phyloP scores from a whole-genome alignment of 192 early-diverging fungal species.

The Backusella luteola region DNA sequence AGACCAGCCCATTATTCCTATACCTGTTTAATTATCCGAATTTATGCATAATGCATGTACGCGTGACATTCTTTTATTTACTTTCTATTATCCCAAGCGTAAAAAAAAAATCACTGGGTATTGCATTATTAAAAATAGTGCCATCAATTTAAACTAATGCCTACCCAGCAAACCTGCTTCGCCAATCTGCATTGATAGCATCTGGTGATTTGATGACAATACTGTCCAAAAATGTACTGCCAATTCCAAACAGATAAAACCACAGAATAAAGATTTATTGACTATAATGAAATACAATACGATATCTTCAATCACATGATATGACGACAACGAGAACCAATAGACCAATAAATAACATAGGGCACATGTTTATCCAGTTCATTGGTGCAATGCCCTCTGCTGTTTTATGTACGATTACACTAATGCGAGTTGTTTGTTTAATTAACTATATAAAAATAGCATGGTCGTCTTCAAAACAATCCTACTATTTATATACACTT shows the following conservation, averaged over 20 bases:
- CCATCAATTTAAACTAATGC: background rate
- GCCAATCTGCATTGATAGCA: conserved; percentile 34
- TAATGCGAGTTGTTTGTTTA: conserved; percentile 11
- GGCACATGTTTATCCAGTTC: conserved; percentile 47
- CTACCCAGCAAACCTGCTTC: conserved; percentile 25
- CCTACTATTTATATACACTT: conserved; percentile 41
- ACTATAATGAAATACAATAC: conserved; percentile 47
- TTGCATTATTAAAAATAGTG: background rate
- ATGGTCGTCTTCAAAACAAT: background rate
- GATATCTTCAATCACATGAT: conserved; percentile 43
- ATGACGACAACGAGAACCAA: conserved; percentile 16
- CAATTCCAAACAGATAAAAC: conserved; percentile 23
- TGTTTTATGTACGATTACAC: conserved; percentile 44
- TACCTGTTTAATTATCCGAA: conserved; percentile 6
- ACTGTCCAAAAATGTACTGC: conserved; percentile 34
- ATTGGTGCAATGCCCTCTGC: conserved; percentile 39
- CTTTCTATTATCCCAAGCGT: background rate
- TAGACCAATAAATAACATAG: conserved; percentile 48
- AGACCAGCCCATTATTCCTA: background rate
- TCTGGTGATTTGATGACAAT: conserved; percentile 35
- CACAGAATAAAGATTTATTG: conserved; percentile 47
- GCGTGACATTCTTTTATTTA: conserved; percentile 6
- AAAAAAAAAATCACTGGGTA: background rate
- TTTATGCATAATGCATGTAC: conserved; percentile 3
- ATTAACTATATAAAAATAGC: background rate